Percentiles rank a stretch among this genome's conserved stretches.
Conservation (phyloP, 164 flowering plant species). For the Annona cherimola region DNA sequence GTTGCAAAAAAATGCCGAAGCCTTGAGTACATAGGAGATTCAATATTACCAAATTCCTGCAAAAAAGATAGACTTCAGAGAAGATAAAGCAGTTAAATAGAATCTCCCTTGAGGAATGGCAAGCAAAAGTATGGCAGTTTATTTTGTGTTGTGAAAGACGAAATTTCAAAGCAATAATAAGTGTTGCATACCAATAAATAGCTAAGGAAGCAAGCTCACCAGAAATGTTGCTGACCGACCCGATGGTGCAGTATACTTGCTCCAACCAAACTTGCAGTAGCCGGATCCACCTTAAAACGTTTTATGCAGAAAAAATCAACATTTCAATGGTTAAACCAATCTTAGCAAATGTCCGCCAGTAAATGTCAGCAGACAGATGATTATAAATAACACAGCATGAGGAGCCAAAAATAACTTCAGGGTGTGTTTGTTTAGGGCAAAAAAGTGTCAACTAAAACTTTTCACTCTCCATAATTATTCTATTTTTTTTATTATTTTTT, state of each 20-base stretch:
- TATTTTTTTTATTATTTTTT: no score
- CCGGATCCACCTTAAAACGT: constrained; percentile 80
- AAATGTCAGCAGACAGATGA: not conserved
- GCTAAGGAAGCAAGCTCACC: constrained; percentile 38
- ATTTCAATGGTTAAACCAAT: not conserved
- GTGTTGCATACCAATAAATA: not conserved
- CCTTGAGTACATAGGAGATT: constrained; percentile 74
- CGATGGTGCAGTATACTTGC: constrained; percentile 70
- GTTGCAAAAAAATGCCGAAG: constrained; percentile 73
- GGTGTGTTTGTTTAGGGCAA: no score
- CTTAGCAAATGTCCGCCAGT: not conserved
- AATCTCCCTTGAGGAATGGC: not conserved
- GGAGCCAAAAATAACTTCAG: no score
- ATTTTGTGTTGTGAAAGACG: not conserved
- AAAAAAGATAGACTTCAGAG: constrained; percentile 11
- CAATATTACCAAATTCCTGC: constrained; percentile 95
- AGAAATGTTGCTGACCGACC: constrained; percentile 78
- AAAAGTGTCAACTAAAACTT: no score
- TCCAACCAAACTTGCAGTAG: constrained; percentile 97
- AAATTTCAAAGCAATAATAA: not conserved
- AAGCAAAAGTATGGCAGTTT: not conserved
- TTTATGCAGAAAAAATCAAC: not conserved
- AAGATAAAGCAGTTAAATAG: not conserved
- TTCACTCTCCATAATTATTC: no score
- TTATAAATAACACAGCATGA: no score